Percentiles rank a stretch among this genome's conserved stretches.
phyloP scores from a whole-genome alignment of 805 yeast species.

The Candida manassasensis region DNA sequence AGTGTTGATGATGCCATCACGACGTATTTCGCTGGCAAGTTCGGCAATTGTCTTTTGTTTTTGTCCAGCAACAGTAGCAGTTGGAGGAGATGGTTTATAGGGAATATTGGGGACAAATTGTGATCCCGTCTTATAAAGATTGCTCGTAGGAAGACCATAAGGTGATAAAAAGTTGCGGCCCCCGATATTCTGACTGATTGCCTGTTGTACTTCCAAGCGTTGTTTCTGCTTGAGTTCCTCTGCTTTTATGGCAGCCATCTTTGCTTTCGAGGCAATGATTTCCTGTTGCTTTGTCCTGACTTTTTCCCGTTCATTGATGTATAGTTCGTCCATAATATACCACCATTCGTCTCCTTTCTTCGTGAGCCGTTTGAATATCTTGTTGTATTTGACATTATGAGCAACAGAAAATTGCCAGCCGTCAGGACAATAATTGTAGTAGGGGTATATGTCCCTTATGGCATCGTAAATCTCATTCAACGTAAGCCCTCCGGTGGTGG shows the following conservation, averaged over 20 bases:
- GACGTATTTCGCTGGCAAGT: slow-evolving; percentile 35
- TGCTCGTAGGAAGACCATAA: slow-evolving; percentile 16
- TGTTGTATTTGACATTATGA: slow-evolving; percentile 82
- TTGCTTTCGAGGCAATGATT: slow-evolving; percentile 55
- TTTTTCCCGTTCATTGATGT: slow-evolving; percentile 75
- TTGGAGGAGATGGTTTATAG: slow-evolving; percentile 11
- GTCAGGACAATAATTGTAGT: slow-evolving; percentile 87
- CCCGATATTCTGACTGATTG: slow-evolving; percentile 18
- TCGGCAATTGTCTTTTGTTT: slow-evolving; percentile 40
- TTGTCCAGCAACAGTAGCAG: slow-evolving; percentile 12
- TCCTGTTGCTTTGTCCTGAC: slow-evolving; percentile 61
- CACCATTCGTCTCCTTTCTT: slow-evolving; percentile 73
- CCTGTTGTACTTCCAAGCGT: slow-evolving; percentile 27
- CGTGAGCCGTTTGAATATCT: slow-evolving; percentile 57
- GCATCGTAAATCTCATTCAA: slow-evolving; percentile 72
- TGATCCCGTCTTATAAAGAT: slow-evolving; percentile 14
- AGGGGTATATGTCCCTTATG: slow-evolving; percentile 84
- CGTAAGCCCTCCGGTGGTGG: slow-evolving; percentile 65
- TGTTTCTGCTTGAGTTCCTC: slow-evolving; percentile 49
- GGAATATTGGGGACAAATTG: slow-evolving; percentile 19
- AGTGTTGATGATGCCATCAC: slow-evolving; percentile 26
- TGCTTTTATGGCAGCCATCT: slow-evolving; percentile 48
- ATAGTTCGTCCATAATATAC: slow-evolving; percentile 88
- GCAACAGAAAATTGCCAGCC: slow-evolving; percentile 97
- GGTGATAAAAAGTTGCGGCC: slow-evolving; percentile 23